phyloP scores from a whole-genome alignment of 1,284 basidiomycete genomes.

The Cryptococcus sp. region DNA sequence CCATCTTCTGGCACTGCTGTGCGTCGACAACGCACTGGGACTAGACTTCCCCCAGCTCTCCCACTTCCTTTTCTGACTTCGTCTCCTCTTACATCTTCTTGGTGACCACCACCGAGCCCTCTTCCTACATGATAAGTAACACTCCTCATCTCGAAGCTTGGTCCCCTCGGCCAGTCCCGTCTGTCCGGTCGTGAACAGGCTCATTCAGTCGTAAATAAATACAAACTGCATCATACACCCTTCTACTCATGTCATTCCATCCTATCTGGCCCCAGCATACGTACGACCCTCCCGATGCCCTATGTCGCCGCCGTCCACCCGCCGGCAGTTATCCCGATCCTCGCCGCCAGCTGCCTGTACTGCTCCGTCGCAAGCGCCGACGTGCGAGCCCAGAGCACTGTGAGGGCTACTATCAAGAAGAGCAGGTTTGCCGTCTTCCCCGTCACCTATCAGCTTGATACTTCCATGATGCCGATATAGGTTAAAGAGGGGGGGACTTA shows the following conservation, averaged over 20 bases:
- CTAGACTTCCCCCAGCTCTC: too few species aligned
- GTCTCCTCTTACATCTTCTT: too few species aligned
- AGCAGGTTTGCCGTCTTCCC: slow-evolving; percentile 61
- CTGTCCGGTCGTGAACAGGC: too few species aligned
- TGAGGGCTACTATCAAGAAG: slow-evolving; percentile 64
- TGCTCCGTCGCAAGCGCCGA: slow-evolving; percentile 66
- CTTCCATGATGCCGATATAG: not conserved
- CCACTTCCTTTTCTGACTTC: too few species aligned
- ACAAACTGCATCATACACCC: too few species aligned
- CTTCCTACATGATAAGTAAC: too few species aligned
- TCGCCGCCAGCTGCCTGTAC: slow-evolving; percentile 73
- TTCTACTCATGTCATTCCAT: not conserved
- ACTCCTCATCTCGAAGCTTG: too few species aligned
- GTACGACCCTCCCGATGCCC: not conserved
- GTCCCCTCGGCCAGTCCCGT: too few species aligned
- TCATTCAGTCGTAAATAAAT: too few species aligned
- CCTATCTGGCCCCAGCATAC: not conserved
- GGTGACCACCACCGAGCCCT: too few species aligned
- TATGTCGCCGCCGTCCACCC: slow-evolving; percentile 16
- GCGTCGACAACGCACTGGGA: too few species aligned
- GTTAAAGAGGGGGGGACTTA: slow-evolving; percentile 47
- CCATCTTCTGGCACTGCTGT: too few species aligned
- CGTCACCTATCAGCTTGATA: not conserved
- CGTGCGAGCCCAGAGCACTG: slow-evolving; percentile 64
- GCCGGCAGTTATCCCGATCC: slow-evolving; percentile 57